Evolutionary conservation across 2,329 filamentous ascomycete genomes (phyloP).

Genomic region (Corniculantispora saksenae): DNA sequence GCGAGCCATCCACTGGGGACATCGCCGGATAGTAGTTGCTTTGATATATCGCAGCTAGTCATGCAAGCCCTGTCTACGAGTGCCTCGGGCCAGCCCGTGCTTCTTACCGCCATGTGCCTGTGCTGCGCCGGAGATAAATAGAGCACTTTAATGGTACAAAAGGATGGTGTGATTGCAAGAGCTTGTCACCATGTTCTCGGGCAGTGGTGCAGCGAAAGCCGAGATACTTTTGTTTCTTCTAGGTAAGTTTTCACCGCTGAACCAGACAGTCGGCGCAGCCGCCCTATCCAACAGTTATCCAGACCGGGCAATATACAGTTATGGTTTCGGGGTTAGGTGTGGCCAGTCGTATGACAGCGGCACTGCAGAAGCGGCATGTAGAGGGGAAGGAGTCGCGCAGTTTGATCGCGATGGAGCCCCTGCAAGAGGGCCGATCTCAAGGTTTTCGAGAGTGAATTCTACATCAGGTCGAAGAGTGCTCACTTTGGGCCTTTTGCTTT

Average conservation of each 20-base stretch:
- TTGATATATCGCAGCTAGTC: neutral
- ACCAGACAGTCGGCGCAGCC: neutral
- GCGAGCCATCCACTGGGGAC: neutral
- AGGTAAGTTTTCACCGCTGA: neutral
- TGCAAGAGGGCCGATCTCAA: neutral
- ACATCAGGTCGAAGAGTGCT: neutral
- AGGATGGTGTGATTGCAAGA: too few relatives aligned
- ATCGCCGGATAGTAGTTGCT: neutral
- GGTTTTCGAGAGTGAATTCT: neutral
- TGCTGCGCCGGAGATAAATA: neutral
- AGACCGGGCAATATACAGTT: neutral
- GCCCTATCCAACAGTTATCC: neutral
- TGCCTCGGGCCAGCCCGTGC: neutral
- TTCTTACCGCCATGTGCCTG: neutral
- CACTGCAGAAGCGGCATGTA: neutral
- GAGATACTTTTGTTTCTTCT: neutral
- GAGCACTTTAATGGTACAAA: too few relatives aligned
- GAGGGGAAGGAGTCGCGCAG: too few relatives aligned
- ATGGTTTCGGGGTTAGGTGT: neutral
- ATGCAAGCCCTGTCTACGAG: neutral
- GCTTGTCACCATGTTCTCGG: too few relatives aligned
- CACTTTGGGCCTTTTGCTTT: too few relatives aligned
- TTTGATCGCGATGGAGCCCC: neutral
- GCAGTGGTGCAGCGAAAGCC: neutral
- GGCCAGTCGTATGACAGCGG: neutral